Base-by-base conservation (phyloP, 306 rosid species). In the Cucurbita pepo region DNA sequence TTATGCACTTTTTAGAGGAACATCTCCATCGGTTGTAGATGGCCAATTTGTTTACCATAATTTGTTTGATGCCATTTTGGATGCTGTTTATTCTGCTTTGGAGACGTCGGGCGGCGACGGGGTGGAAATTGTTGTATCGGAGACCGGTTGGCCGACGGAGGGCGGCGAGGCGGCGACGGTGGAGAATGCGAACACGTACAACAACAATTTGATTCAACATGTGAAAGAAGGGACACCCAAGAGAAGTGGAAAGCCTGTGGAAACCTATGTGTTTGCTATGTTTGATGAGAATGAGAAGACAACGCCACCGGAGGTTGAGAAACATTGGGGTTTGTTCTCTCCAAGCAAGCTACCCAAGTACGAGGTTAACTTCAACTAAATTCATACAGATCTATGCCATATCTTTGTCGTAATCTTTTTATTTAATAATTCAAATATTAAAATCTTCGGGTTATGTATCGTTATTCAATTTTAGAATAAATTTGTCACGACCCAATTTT, bases 111-210 rank as follows among this genome's bases (percentile, higher is more conserved):
- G 66, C 3, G 79, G 82, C 16, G 75, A 85, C 36, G 34, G 47
- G 1, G 4, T 84, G 72, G 81, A 74, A 36, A 66, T 81, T n/a
- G 87, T 81, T 13, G 73, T 84, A n/a, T 84, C 83, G 10, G 83
- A 81, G 73, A 81, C 74, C 6, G 87, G 87, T 5, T 84, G 85
- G 85, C 87, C 85, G 0, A 72, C 78, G 0, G 83, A 66, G 0
- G 22, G 47, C 2, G 67, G 47, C 0, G 25, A 15, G 13, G 67
- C 45, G 0, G 67, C 67, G 3, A 34, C 6, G 7, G 22, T 36
- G 0, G 67, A 61, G 1, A 61, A 61, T 61, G 67, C 67, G 4
- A 37, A 21, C 7, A 36, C 67, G 15, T 61, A 61, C 13, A 61
- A 15, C 8, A 61, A 61, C 13, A 61, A 61, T 37, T 10, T 61